Conservation (phyloP, 1,139 yeast species). For the Zygoascus sp. region DNA sequence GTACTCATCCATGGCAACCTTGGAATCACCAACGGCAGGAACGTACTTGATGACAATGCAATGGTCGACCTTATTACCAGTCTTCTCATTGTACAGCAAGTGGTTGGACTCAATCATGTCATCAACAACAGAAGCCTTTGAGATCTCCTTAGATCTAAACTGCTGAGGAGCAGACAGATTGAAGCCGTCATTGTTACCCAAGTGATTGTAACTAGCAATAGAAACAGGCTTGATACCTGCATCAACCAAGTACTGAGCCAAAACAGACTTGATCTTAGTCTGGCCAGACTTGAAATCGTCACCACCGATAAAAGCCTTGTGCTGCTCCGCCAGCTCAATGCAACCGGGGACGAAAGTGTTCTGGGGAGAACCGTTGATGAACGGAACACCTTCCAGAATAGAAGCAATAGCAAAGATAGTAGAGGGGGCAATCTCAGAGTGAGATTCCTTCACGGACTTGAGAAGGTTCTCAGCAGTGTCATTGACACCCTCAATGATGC, state of each 20-base stretch:
- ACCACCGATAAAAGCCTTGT: conserved; percentile 83
- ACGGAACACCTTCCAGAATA: conserved; percentile 80
- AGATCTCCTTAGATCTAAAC: conserved; percentile 92
- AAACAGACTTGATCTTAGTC: conserved; percentile 89
- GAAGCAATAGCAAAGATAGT: conserved; percentile 91
- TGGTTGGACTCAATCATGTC: conserved; percentile 89
- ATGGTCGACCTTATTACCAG: conserved; percentile 80
- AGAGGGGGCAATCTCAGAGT: conserved; percentile 83
- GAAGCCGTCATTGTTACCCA: conserved; percentile 95
- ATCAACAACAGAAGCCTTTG: conserved; percentile 89
- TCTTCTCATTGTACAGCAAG: conserved; percentile 75
- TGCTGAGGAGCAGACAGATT: conserved; percentile 89
- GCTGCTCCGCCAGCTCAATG: conserved; percentile 77
- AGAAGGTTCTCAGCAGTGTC: conserved; percentile 82
- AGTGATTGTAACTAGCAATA: conserved; percentile 91
- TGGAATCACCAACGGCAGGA: conserved; percentile 92
- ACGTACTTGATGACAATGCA: conserved; percentile 93
- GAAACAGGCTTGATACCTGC: conserved; percentile 96
- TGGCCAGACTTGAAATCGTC: conserved; percentile 98
- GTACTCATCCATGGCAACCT: conserved; percentile 98
- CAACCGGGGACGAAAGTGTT: conserved; percentile 96
- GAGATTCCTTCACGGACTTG: conserved; percentile 69
- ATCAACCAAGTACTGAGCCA: conserved; percentile 93
- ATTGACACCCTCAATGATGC: conserved; percentile 70
- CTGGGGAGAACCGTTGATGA: conserved; percentile 96